A percentile compares a stretch with the other conserved stretches of the same genome.
phyloP scores from a whole-genome alignment of 257 asterid species.

The Paulownia fortunei region DNA sequence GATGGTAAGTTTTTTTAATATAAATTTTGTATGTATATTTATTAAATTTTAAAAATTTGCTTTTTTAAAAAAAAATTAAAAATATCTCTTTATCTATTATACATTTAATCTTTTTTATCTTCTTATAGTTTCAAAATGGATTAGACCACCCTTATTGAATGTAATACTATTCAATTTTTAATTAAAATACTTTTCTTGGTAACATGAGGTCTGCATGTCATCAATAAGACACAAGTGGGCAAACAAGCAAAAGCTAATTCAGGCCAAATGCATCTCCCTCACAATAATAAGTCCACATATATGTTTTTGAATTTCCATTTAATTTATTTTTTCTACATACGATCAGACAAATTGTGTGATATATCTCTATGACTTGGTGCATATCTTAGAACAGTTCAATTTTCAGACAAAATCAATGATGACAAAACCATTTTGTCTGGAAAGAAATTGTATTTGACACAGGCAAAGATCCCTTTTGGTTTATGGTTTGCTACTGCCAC shows the following conservation, averaged over 20 bases:
- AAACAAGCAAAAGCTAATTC: neutral
- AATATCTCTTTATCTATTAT: no score
- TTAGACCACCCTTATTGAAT: no score
- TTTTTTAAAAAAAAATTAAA: no score
- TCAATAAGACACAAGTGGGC: neutral
- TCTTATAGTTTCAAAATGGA: no score
- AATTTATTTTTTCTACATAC: neutral
- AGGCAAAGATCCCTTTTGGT: neutral
- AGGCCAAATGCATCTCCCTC: neutral
- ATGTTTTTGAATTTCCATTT: neutral
- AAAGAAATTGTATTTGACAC: neutral
- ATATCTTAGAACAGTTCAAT: constrained; percentile 16
- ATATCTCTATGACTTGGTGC: neutral
- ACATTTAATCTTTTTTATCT: no score
- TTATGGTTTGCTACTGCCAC: neutral
- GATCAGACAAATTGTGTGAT: neutral
- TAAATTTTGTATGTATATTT: no score
- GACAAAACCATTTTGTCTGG: constrained; percentile 3
- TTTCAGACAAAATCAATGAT: constrained; percentile 21
- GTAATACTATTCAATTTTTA: neutral
- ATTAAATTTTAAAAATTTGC: no score
- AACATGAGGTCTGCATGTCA: neutral
- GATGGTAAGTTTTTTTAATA: no score
- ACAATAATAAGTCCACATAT: neutral
- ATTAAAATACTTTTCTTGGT: neutral